Base-by-base conservation (phyloP, 1,139 yeast species). In the Blastobotrys raffinosifermentans region DNA sequence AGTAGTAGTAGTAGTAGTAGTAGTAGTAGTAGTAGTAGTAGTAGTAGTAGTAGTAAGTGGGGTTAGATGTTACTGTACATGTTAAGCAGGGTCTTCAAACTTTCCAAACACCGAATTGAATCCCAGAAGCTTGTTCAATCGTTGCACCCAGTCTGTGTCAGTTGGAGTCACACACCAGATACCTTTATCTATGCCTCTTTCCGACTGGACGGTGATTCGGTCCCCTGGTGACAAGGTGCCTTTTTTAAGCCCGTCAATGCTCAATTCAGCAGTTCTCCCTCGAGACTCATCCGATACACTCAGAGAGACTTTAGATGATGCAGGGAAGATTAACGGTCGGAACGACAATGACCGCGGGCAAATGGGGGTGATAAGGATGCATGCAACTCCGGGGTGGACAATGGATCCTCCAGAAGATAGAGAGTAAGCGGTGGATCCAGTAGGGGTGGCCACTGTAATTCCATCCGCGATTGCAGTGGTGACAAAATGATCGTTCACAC, bases 391-490 rank as follows among this genome's bases (percentile, higher is more conserved):
- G 0, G 97, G 96, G 48, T 89, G 94, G 1, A 85, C 91, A 41
- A 89, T 89, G 8, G 95, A 78, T 1, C 97, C 96, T 6, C 97
- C 96, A 1, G 94, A 77, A 19, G 87, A 77, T 35, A 89, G 66
- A 0, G 95, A 84, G 58, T 89, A 89, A 0, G 96, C 96, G 0
- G 97, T 89, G 6, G 95, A 84, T 0, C 97, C 97, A 0, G 97
- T 89, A 8, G 97, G 97, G 0, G 96, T 83, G 7, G 93, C 72
- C 35, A 86, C 68, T 6, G 80, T 75, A 11, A 89, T 73, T 15
- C 97, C 97, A 58, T 89, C 97, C 0, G 94, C 95, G 0, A 89
- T 83, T 6, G 96, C 87, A 38, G 91, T 75, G 8, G 98, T 89
- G 40, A 89, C 67, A 52, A 80, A 81, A 54, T 82, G 80, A 22